Base-by-base conservation (phyloP, 805 yeast species). In the Candida peoriensis region DNA sequence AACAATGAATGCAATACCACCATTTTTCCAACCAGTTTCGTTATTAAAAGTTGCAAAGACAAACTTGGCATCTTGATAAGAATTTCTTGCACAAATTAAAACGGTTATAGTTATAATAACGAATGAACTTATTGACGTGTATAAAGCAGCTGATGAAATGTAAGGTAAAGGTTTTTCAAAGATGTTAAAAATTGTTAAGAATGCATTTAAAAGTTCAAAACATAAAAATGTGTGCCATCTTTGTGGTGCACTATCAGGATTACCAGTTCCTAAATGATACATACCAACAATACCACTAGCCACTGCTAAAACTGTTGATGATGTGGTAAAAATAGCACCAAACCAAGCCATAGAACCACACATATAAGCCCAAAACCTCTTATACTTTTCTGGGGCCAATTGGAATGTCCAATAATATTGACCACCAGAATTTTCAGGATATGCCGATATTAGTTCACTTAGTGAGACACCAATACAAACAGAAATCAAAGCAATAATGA, bases 341-440 rank as follows among this genome's bases (percentile, higher is more conserved):
- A 72, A 69, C 70, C 75, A 73, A 23, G 78, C 79, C 41, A 74
- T 62, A 21, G 76, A 66, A 16, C 81, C 82, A 42, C 78, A 72
- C 55, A 66, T 42, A 46, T 68, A 77, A 7, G 76, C 70, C 44
- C 58, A 54, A 30, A 70, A 67, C 12, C 51, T 39, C 24, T 39
- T 49, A 32, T 38, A 43, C 10, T 43, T 46, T 20, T 56, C 58
- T 15, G 76, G 76, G 5, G 78, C 73, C 35, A 74, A 49, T 24
- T 68, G 63, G 49, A 65, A 60, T 4, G 77, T 70, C 80, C 81
- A 74, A 39, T 67, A 72, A 47, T 71, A 71, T 41, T 71, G 77
- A 17, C 79, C 79, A 30, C 78, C 77, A 29, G 78, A 74, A 36
- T 68, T 66, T 28, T 45, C 49, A 6, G 79, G 79, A 47, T 66